Percentiles rank a stretch among this genome's conserved stretches.
Evolutionary conservation across 805 yeast species (phyloP).

Genomic region (Ascoidea rubescens): DNA sequence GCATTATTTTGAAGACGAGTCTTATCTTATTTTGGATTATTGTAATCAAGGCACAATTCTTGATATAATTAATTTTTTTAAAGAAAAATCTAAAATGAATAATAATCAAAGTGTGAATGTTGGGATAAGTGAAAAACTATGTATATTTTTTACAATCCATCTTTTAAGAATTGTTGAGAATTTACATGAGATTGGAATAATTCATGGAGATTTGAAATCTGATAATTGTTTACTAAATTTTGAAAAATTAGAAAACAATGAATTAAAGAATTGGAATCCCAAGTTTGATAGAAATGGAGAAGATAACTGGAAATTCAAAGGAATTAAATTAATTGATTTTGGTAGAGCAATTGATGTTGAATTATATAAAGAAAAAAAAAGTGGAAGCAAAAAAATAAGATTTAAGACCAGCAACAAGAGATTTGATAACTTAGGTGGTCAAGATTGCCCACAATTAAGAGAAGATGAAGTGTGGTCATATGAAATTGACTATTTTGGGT

Average conservation of each 20-base stretch:
- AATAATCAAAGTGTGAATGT: constrained; percentile 14
- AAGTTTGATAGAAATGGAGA: constrained; percentile 1
- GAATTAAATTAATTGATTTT: constrained; percentile 61
- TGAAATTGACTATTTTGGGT: constrained; percentile 74
- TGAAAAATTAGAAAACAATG: constrained; percentile 11
- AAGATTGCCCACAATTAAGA: constrained; percentile 63
- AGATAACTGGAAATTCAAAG: constrained; percentile 25
- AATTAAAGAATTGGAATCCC: constrained; percentile 5
- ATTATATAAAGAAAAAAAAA: constrained; percentile 32
- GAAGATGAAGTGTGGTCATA: constrained; percentile 51
- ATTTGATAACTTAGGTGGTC: constrained; percentile 18
- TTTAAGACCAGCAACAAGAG: background rate
- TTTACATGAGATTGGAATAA: constrained; percentile 50
- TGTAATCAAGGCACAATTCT: constrained; percentile 58
- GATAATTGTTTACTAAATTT: constrained; percentile 75
- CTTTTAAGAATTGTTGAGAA: constrained; percentile 42
- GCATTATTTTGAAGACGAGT: constrained; percentile 49
- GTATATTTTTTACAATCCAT: constrained; percentile 51
- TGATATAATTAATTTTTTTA: constrained; percentile 45
- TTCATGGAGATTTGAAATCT: constrained; percentile 80
- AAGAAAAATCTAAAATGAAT: constrained; percentile 7
- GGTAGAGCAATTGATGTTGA: constrained; percentile 67
- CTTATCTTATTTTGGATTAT: constrained; percentile 52
- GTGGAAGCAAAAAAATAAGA: constrained; percentile 24
- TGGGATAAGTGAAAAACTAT: constrained; percentile 44